Evolutionary conservation across 345 rosid species (phyloP).

Genomic region (Abelmoschus esculentus): DNA sequence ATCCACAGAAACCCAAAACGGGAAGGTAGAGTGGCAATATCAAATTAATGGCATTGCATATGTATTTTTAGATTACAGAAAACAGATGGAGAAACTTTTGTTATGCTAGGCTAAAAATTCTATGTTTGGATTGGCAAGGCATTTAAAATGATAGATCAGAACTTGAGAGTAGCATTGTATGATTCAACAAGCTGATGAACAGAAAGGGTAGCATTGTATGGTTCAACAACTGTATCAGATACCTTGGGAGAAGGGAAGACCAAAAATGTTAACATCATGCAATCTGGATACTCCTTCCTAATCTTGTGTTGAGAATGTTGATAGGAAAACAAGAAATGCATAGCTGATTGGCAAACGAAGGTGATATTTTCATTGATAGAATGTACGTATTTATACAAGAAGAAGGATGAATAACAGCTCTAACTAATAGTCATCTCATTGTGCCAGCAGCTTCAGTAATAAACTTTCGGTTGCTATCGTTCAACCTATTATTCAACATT

Average conservation of each 20-base stretch:
- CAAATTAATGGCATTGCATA: not conserved
- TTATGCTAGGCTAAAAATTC: not conserved
- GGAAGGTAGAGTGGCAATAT: not conserved
- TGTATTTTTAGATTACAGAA: not conserved
- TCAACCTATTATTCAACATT: no score
- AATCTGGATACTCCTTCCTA: constrained; percentile 15
- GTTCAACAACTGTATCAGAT: constrained; percentile 15
- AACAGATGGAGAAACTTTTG: not conserved
- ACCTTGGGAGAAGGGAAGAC: constrained; percentile 17
- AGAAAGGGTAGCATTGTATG: constrained; percentile 16
- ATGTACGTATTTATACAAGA: no score
- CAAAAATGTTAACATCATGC: constrained; percentile 12
- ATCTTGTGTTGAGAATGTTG: no score
- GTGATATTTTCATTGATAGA: no score
- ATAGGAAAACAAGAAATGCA: no score
- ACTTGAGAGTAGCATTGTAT: no score
- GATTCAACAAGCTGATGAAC: constrained; percentile 17
- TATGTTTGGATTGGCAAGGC: not conserved
- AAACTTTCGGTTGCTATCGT: no score
- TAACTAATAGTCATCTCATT: no score
- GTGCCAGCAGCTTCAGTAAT: no score
- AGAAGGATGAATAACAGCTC: no score
- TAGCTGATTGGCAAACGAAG: no score
- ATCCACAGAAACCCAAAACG: not conserved
- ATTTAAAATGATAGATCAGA: not conserved